Percentiles rank a stretch among this genome's conserved stretches.
Conservation (phyloP, 805 yeast genomes). For the Cyberlindnera misumaiensis region DNA sequence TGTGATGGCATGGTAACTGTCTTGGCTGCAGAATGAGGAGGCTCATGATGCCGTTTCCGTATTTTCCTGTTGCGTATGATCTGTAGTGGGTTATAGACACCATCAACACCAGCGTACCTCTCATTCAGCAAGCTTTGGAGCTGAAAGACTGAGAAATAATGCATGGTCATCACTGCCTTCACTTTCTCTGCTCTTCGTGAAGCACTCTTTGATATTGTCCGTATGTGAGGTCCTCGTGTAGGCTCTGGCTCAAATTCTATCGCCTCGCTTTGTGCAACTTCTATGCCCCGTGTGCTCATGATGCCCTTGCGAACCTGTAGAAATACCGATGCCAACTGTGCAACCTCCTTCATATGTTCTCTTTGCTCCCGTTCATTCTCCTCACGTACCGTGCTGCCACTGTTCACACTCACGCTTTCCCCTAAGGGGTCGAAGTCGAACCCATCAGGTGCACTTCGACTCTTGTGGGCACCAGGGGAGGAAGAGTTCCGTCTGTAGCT, state of each 20-base stretch:
- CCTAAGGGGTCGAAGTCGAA: slow-evolving; percentile 22
- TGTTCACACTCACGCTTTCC: too few relatives aligned
- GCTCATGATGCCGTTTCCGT: slow-evolving; percentile 43
- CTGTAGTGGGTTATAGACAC: slow-evolving; percentile 76
- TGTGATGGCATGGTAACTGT: slow-evolving; percentile 59
- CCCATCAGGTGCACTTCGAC: slow-evolving; percentile 8
- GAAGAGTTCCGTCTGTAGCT: not conserved
- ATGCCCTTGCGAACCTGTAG: slow-evolving; percentile 37
- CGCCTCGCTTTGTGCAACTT: slow-evolving; percentile 17
- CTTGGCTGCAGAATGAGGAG: slow-evolving; percentile 38
- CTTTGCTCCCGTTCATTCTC: slow-evolving; percentile 4
- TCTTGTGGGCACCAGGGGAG: not conserved
- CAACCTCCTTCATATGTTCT: slow-evolving; percentile 23
- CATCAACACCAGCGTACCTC: slow-evolving; percentile 43
- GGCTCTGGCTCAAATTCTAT: slow-evolving; percentile 18
- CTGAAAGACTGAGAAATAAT: slow-evolving; percentile 20
- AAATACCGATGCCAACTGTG: slow-evolving; percentile 33
- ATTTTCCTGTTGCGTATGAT: slow-evolving; percentile 66
- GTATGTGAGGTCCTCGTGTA: slow-evolving; percentile 12
- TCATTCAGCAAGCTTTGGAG: slow-evolving; percentile 12
- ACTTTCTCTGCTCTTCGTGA: slow-evolving; percentile 43
- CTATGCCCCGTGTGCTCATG: slow-evolving; percentile 36
- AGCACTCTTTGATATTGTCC: slow-evolving; percentile 29
- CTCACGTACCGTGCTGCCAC: not conserved
- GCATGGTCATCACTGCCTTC: slow-evolving; percentile 28